Percentiles rank a stretch among this genome's conserved stretches.
Conservation (phyloP, 2,329 filamentous ascomycete species). For the Epichloe elymi region DNA sequence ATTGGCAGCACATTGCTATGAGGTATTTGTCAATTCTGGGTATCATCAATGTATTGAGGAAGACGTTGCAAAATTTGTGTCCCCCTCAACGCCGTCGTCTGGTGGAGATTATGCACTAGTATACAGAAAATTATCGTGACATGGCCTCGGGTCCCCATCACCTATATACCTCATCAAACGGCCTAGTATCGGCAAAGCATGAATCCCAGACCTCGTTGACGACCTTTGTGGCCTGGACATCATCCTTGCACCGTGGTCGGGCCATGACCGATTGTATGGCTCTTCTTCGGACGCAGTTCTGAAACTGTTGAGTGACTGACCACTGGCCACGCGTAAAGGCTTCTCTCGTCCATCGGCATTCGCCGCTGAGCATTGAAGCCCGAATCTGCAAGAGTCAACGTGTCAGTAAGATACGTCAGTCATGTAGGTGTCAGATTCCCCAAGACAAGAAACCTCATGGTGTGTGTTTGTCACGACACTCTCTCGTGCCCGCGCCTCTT, state of each 20-base stretch:
- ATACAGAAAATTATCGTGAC: neutral
- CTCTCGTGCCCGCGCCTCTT: neutral
- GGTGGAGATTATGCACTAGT: slow-evolving; percentile 4
- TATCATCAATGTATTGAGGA: slow-evolving; percentile 1
- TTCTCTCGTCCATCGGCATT: slow-evolving; percentile 83
- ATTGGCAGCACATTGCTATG: neutral
- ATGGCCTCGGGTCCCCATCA: slow-evolving; percentile 21
- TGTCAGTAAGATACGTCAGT: neutral
- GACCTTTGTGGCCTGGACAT: slow-evolving; percentile 72
- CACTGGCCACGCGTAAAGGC: slow-evolving; percentile 76
- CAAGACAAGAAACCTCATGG: neutral
- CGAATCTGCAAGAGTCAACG: slow-evolving; percentile 51
- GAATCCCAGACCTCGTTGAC: slow-evolving; percentile 99
- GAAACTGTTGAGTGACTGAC: slow-evolving; percentile 83
- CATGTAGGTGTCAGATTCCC: neutral
- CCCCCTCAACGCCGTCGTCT: neutral
- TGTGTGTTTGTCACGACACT: too few relatives aligned
- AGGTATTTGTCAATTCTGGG: neutral
- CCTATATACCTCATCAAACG: slow-evolving; percentile 93
- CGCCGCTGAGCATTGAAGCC: slow-evolving; percentile 81
- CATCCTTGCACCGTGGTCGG: slow-evolving; percentile 69
- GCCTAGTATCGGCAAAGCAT: slow-evolving; percentile 85
- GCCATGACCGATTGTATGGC: slow-evolving; percentile 69
- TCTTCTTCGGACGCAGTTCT: slow-evolving; percentile 75
- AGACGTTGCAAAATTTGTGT: neutral